A percentile compares a stretch with the other conserved stretches of the same genome.
phyloP scores from a whole-genome alignment of 352 stramenopile species.

The Phytophthora ohioensis region DNA sequence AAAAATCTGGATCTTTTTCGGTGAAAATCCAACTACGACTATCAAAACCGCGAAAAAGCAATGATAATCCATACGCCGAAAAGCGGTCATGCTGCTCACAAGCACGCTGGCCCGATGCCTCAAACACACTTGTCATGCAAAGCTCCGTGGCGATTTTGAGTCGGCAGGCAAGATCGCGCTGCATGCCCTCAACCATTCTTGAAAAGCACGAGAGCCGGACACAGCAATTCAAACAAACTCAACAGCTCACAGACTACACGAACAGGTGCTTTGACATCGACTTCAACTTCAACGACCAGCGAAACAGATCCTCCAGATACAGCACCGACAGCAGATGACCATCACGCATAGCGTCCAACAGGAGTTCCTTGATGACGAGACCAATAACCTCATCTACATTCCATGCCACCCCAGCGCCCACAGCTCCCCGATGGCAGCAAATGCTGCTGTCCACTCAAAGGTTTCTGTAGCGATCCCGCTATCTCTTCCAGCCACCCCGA shows the following conservation, averaged over 20 bases:
- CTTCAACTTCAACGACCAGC: conserved; percentile 14
- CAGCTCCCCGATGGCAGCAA: conserved; percentile 3
- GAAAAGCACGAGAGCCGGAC: conserved; percentile 16
- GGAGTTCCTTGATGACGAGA: conserved; percentile 50
- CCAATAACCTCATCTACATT: conserved; percentile 44
- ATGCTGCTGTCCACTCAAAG: neutral
- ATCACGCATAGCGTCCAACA: conserved; percentile 46
- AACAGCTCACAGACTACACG: conserved; percentile 4
- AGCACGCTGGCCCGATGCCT: too few species aligned
- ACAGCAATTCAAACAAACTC: conserved; percentile 5
- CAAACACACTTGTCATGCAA: too few species aligned
- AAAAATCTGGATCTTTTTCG: conserved; percentile 27
- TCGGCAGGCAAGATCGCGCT: conserved; percentile 12
- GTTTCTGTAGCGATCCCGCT: neutral
- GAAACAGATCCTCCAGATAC: conserved; percentile 5
- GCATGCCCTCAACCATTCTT: conserved; percentile 23
- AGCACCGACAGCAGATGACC: conserved; percentile 39
- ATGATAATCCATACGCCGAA: conserved; percentile 18
- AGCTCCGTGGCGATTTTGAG: conserved; percentile 1
- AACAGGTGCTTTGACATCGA: neutral
- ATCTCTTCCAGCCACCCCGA: neutral
- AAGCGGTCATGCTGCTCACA: neutral
- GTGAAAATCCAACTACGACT: conserved; percentile 37
- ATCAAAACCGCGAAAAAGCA: conserved; percentile 8
- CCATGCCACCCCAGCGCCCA: conserved; percentile 21